phyloP scores from a whole-genome alignment of 192 early-diverging fungal genomes.

The Coemansia sp. region DNA sequence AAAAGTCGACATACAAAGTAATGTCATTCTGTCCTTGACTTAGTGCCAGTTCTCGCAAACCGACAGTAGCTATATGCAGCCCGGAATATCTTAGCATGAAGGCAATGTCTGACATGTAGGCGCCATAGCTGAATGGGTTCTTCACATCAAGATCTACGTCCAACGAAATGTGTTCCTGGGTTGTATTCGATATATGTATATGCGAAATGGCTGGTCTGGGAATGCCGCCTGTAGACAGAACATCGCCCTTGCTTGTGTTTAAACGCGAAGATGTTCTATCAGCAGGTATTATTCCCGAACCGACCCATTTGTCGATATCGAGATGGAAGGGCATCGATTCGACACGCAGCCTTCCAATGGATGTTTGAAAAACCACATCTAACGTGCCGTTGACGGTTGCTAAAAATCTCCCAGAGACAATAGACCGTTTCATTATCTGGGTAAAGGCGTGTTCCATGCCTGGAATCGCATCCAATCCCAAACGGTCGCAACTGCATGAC shows the following conservation, averaged over 20 bases:
- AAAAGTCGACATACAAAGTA: conserved; percentile 27
- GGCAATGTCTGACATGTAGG: conserved; percentile 34
- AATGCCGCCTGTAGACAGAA: background rate
- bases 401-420: conserved; percentile 17
- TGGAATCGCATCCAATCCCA: conserved; percentile 24
- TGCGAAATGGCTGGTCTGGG: conserved; percentile 20
- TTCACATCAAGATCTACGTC: conserved; percentile 26
- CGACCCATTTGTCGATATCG: conserved; percentile 11
- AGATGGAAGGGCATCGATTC: conserved; percentile 20
- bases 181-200: conserved; percentile 36
- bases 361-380: conserved; percentile 25
- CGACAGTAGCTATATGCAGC: conserved; percentile 36
- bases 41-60: conserved; percentile 23
- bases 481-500: conserved; percentile 28
- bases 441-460: conserved; percentile 29
- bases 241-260: background rate
- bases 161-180: conserved; percentile 14
- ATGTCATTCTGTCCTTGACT: conserved; percentile 19
- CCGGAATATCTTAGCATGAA: conserved; percentile 26
- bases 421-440: conserved; percentile 22
- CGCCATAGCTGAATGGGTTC: conserved; percentile 46
- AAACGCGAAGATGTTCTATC: background rate
- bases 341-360: conserved; percentile 32
- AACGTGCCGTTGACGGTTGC: conserved; percentile 30
- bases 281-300: background rate